These are phyloP conservation scores for Effrenium voratum DNA, from an alignment of 73 alveolate species.

Conservation along the genomic window DNA sequence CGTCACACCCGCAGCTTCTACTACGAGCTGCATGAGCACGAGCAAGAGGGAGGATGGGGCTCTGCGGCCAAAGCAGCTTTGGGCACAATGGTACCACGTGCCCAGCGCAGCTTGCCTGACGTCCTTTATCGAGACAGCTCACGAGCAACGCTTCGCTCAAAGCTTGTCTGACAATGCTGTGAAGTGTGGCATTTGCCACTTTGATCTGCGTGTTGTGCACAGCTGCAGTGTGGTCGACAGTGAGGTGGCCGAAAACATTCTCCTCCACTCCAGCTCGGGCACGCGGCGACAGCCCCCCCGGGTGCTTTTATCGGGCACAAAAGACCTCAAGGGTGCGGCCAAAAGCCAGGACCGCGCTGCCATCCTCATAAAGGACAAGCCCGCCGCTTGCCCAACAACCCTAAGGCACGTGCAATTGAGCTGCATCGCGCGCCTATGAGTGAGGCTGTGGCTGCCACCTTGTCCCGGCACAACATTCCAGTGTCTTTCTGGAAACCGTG, in stretches of 20 bases:
- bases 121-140: not conserved
- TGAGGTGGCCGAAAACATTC: not conserved
- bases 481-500: too few species aligned
- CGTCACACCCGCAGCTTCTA: not conserved
- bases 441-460: too few species aligned
- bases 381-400: not conserved
- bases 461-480: too few species aligned
- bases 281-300: too few species aligned
- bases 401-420: not conserved
- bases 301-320: not conserved
- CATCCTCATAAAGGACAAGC: not conserved
- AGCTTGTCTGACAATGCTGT: not conserved
- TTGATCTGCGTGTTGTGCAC: slow-evolving; percentile 10
- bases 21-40: slow-evolving; percentile 5
- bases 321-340: not conserved
- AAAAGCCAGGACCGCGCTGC: not conserved
- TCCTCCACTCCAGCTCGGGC: not conserved
- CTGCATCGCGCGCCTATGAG: not conserved
- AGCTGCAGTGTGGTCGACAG: not conserved
- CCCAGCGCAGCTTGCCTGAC: slow-evolving; percentile 34
- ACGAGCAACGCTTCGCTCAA: not conserved
- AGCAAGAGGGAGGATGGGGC: slow-evolving; percentile 31
- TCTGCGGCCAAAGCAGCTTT: slow-evolving; percentile 13
- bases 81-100: slow-evolving; percentile 26
- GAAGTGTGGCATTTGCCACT: not conserved